Conservation (phyloP, 1,284 basidiomycete species). For the Vanrija sp. region DNA sequence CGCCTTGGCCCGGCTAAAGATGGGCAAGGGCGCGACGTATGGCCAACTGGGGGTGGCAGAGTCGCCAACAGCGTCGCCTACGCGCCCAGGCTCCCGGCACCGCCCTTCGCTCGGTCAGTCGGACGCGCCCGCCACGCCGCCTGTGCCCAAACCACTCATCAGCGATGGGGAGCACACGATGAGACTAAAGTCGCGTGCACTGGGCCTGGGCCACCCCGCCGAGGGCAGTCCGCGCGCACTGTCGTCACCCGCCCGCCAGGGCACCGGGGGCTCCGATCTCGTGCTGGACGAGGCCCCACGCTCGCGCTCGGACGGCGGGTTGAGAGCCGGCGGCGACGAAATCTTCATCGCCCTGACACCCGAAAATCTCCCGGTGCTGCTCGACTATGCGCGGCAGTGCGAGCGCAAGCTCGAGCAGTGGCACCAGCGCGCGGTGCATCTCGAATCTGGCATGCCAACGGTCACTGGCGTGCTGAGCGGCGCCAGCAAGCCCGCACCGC, state of each 20-base stretch:
- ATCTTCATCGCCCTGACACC: conserved; percentile 37
- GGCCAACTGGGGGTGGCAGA: conserved; percentile 5
- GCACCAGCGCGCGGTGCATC: conserved; percentile 19
- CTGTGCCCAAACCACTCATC: not conserved
- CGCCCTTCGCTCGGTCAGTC: not conserved
- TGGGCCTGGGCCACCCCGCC: conserved; percentile 13
- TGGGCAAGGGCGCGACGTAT: conserved; percentile 1
- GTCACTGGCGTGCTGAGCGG: no score
- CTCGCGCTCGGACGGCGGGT: conserved; percentile 8
- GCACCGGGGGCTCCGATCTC: not conserved
- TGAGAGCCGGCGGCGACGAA: conserved; percentile 3
- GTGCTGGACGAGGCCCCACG: conserved; percentile 6
- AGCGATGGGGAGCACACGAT: conserved; percentile 9
- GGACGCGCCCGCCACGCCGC: not conserved
- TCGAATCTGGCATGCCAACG: not conserved
- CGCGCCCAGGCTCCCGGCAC: not conserved
- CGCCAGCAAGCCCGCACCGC: no score
- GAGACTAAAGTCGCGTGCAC: conserved; percentile 13
- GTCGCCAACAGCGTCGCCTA: conserved; percentile 1
- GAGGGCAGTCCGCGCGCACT: conserved; percentile 10
- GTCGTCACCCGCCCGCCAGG: conserved; percentile 2
- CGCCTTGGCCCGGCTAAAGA: conserved; percentile 10
- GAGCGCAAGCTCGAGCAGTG: conserved; percentile 39
- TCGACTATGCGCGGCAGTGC: conserved; percentile 41
- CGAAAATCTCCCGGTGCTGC: conserved; percentile 39